Evolutionary conservation across 192 early-diverging fungal genomes (phyloP), one percentile per base, ranked within the genome.

Genomic region (Coemansia sp.): DNA sequence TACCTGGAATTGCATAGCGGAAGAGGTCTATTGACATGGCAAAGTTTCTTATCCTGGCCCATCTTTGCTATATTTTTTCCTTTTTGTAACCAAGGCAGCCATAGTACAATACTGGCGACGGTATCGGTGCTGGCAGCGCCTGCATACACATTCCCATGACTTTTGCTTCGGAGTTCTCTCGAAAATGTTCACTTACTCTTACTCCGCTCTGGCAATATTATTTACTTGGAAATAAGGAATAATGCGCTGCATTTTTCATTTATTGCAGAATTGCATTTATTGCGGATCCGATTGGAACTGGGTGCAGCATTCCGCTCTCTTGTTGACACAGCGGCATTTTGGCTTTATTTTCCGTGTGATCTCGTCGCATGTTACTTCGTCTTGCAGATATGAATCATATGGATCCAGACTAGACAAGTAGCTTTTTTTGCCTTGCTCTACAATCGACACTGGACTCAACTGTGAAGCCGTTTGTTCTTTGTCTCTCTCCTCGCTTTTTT

Each of bases 371-470:
- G 64, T 44, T 49, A 7, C 53, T n/a, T 23, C 23, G 26, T 11
- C 49, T 52, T 66, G 64, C 64, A 56, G 38, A 44, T 39, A 57
- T 66, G 41, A 39, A 53, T 57, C 64, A 66, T 64, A 64, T 57
- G 64, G 43, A 59, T 38, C 38, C 38, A 30, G 23, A 33, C 39
- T 44, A 14, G 20, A 34, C 33, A 52, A 41, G 35, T 24, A n/a
- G 35, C 6, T 44, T 57, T 66, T 16, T 43, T 57, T 66, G 48
- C 23, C 48, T 44, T 56, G 24, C 16, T 1, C 14, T 30, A 57
- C 53, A 41, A 14, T 53, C 11, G 23, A 23, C 51, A 53, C 51
- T 53, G 51, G 51, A 53, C 51, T 53, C 23, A 26, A 53, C 16
- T 26, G 51, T 2, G 24, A 53, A 53, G 10, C 24, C 4, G 51